These are phyloP conservation scores for Mycena venus DNA, from an alignment of 768 basidiomycete genomes.

Conservation along the genomic window DNA sequence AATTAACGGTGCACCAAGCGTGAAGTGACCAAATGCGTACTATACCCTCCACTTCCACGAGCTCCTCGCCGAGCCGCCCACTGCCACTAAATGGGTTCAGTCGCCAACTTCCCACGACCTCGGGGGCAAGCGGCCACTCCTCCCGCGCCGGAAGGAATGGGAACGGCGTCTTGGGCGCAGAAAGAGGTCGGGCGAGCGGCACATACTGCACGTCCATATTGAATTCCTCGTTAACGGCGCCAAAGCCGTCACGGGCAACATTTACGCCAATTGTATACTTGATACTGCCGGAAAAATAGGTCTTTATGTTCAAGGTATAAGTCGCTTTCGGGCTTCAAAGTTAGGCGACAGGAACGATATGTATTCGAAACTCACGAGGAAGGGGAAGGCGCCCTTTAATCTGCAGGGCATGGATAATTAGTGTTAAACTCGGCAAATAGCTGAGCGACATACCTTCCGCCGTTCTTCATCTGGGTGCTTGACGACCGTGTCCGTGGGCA, in stretches of 20 bases:
- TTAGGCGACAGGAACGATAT: not conserved
- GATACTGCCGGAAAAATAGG: slow-evolving; percentile 21
- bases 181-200: slow-evolving; percentile 7
- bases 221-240: slow-evolving; percentile 29
- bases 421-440: not conserved
- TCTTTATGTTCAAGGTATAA: slow-evolving; percentile 2
- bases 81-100: slow-evolving; percentile 32
- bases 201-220: slow-evolving; percentile 26
- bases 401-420: too few relatives aligned
- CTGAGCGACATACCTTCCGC: not conserved
- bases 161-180: slow-evolving; percentile 17
- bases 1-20: too few relatives aligned
- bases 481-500: slow-evolving; percentile 22
- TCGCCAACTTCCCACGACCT: slow-evolving; percentile 31
- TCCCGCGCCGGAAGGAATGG: slow-evolving; percentile 30
- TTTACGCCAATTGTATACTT: slow-evolving; percentile 23
- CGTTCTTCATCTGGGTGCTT: slow-evolving; percentile 26
- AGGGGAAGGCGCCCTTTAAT: slow-evolving; percentile 26
- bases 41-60: slow-evolving; percentile 28
- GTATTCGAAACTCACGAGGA: slow-evolving; percentile 12
- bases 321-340: slow-evolving; percentile 14
- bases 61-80: slow-evolving; percentile 28
- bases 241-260: slow-evolving; percentile 26
- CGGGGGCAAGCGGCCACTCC: slow-evolving; percentile 32
- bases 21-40: not conserved